Conservation (phyloP, 106 monocot species). For the Phalaenopsis aphrodite region DNA sequence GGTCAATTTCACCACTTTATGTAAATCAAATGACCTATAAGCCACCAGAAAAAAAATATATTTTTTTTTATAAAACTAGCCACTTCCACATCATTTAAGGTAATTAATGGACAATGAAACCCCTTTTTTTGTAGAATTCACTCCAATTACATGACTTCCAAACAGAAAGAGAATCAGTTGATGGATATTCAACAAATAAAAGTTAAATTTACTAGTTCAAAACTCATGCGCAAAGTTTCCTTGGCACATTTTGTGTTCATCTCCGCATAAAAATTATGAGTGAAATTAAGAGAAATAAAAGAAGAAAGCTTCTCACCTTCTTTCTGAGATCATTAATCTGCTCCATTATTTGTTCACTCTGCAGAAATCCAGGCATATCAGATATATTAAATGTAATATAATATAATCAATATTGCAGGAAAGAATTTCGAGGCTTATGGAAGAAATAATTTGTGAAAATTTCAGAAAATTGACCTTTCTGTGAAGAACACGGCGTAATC, state of each 20-base stretch:
- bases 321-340: slow-evolving; percentile 43
- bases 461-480: slow-evolving; percentile 30
- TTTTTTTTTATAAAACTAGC: background rate
- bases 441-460: background rate
- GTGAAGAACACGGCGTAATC: slow-evolving; percentile 37
- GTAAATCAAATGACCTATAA: too few species aligned
- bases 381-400: background rate
- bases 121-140: background rate
- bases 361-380: background rate
- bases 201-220: too few species aligned
- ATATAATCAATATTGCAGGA: background rate
- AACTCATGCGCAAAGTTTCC: too few species aligned
- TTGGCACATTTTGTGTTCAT: too few species aligned
- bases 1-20: too few species aligned
- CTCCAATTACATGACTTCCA: background rate
- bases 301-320: slow-evolving; percentile 22
- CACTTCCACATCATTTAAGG: background rate
- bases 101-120: background rate
- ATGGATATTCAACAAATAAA: too few species aligned
- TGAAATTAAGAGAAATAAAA: background rate
- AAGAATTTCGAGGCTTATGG: background rate
- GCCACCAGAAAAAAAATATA: background rate
- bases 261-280: background rate
- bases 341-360: slow-evolving; percentile 42
- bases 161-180: too few species aligned